Conservation (phyloP, 1,284 basidiomycete species). For the Tremellales sp. region DNA sequence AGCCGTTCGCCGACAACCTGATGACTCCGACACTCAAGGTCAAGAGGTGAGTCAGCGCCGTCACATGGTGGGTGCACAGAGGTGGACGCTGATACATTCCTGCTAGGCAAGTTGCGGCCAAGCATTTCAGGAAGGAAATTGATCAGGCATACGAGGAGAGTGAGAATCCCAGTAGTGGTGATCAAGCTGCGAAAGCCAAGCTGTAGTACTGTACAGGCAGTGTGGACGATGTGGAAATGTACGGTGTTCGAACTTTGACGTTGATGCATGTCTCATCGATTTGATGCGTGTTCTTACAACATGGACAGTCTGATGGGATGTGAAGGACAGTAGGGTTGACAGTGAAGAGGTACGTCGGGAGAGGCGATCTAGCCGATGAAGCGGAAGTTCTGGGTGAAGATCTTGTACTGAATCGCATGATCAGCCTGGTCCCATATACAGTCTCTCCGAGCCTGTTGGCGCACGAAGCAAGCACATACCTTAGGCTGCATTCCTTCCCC, state of each 20-base stretch:
- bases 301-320: no score
- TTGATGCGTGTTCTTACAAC: no score
- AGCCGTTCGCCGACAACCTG: slow-evolving; percentile 62
- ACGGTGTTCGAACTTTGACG: no score
- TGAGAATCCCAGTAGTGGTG: slow-evolving; percentile 11
- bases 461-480: slow-evolving; percentile 15
- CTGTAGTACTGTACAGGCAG: no score
- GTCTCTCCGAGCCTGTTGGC: neutral
- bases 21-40: slow-evolving; percentile 45
- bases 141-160: slow-evolving; percentile 40
- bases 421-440: neutral
- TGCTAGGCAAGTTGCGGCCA: slow-evolving; percentile 35
- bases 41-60: slow-evolving; percentile 30
- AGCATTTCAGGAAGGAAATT: slow-evolving; percentile 40
- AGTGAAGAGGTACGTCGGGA: no score
- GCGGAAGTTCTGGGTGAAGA: slow-evolving; percentile 41
- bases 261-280: no score
- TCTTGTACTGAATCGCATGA: slow-evolving; percentile 37
- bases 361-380: slow-evolving; percentile 33
- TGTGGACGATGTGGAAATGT: no score
- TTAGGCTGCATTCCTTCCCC: slow-evolving; percentile 42
- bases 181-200: no score
- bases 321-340: no score
- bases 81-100: neutral
- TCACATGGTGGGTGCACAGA: neutral